Evolutionary conservation across 2,329 filamentous ascomycete genomes (phyloP), one percentile per base, ranked within the genome.

Genomic region (Beauveria sp.): DNA sequence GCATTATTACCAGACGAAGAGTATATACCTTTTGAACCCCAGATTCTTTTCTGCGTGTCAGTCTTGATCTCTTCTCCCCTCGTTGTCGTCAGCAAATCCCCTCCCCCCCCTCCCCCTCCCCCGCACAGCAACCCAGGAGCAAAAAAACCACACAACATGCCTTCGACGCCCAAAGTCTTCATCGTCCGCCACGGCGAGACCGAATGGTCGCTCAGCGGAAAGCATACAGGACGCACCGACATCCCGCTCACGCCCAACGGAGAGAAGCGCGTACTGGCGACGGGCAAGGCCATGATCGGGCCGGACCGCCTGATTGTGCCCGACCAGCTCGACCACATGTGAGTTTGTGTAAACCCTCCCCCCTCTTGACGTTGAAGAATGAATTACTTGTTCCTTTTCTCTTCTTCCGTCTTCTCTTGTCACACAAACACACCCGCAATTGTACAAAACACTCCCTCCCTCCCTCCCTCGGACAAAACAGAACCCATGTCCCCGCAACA

Each of bases 111-210:
- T n/a, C n/a, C n/a, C n/a, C 12, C 9, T 34, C 10, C 30, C 30
- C 30, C 30, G 30, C 30, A 34, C 30, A 34, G 30, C 30, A 34
- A 0, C 12, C 14, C 30, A 28, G 26, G 5, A 34, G 10, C 30
- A 14, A 5, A 38, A 14, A 38, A 5, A 38, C 12, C 12, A 38
- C 12, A 38, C 34, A 34, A 38, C 12, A 38, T 38, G 34, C 34
- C 34, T 38, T 53, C 74, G 2, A 85, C 87, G 2, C 90, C 90
- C 2, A 83, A 90, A 58, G 86, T 90, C 71, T 93, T 93, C 78
- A 85, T 95, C 67, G 78, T 92, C 72, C 90, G 93, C 68, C 93
- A 97, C 71, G 93, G 93, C 75, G 91, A 97, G 78, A 98, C 93
- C 4, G 91, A 96, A 78, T 98, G 93, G 93, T 96, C 90, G 5